phyloP scores from a whole-genome alignment of 306 rosid species.

The Citrullus amarus region DNA sequence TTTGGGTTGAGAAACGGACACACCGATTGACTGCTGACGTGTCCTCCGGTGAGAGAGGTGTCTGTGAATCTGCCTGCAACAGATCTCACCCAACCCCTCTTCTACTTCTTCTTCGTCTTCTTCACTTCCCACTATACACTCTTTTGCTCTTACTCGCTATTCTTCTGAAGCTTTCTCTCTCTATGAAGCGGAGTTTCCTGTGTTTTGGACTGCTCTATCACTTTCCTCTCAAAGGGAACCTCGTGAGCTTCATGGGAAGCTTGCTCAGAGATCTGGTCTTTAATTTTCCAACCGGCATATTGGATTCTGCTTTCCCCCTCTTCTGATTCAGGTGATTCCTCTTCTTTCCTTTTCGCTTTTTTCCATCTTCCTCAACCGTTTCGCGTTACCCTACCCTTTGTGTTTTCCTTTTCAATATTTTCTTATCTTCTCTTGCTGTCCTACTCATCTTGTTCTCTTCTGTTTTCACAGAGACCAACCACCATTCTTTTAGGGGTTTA shows the following conservation, averaged over 20 bases:
- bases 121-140: not conserved
- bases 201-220: conserved; percentile 23
- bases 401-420: conserved; percentile 10
- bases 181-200: conserved; percentile 3
- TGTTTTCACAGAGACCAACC: conserved; percentile 15
- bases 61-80: conserved; percentile 37
- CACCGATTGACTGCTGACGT: conserved; percentile 50
- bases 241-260: conserved; percentile 83
- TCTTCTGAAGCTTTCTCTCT: conserved; percentile 1
- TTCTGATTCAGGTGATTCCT: conserved; percentile 62
- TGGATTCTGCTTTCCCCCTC: not conserved
- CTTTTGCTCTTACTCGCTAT: not conserved
- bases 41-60: conserved; percentile 33
- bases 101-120: not conserved
- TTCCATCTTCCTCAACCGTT: not conserved
- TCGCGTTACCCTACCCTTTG: conserved; percentile 3
- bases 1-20: conserved; percentile 26
- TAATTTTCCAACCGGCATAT: conserved; percentile 36
- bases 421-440: not conserved
- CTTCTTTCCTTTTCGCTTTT: conserved; percentile 10
- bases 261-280: conserved; percentile 59
- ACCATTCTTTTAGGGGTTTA: conserved; percentile 13
- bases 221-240: conserved; percentile 30
- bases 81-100: conserved; percentile 39
- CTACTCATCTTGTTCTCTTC: conserved; percentile 13